These are phyloP conservation scores for Eucalyptus pauciflora DNA, from an alignment of 345 rosid genomes.

Conservation along the genomic window DNA sequence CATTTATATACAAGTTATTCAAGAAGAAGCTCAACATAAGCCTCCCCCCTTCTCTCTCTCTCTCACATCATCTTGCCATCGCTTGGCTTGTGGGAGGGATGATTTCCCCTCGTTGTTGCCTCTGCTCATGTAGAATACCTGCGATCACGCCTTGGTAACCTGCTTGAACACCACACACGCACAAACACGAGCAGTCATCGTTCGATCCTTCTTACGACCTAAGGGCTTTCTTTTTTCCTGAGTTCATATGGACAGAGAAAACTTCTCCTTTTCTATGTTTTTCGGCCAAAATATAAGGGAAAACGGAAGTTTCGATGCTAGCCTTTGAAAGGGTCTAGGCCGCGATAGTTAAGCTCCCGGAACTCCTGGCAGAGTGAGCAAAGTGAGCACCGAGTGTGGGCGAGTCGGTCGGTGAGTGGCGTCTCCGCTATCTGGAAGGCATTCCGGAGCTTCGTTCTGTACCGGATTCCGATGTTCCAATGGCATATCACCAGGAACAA, in stretches of 20 bases:
- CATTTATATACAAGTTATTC: background rate
- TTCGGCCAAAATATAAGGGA: too few relatives aligned
- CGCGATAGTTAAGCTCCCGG: background rate
- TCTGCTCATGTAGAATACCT: background rate
- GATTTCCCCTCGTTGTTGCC: background rate
- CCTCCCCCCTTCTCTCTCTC: background rate
- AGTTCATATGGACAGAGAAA: background rate
- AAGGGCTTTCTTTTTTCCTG: background rate
- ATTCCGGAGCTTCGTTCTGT: background rate
- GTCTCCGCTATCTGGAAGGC: background rate
- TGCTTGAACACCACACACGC: background rate
- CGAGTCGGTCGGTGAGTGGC: background rate
- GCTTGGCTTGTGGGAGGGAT: background rate
- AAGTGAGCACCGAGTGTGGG: background rate
- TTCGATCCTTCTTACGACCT: background rate
- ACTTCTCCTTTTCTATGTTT: background rate
- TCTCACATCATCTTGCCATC: background rate
- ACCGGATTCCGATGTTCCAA: background rate
- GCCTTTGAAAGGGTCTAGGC: background rate
- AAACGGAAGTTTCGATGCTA: too few relatives aligned
- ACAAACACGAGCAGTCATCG: background rate
- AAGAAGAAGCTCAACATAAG: background rate
- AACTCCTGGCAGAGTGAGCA: conserved; percentile 1
- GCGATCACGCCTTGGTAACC: background rate
- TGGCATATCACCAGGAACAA: background rate